Evolutionary conservation across 331 rosid genomes (phyloP).

Genomic region (Saraca asoca): DNA sequence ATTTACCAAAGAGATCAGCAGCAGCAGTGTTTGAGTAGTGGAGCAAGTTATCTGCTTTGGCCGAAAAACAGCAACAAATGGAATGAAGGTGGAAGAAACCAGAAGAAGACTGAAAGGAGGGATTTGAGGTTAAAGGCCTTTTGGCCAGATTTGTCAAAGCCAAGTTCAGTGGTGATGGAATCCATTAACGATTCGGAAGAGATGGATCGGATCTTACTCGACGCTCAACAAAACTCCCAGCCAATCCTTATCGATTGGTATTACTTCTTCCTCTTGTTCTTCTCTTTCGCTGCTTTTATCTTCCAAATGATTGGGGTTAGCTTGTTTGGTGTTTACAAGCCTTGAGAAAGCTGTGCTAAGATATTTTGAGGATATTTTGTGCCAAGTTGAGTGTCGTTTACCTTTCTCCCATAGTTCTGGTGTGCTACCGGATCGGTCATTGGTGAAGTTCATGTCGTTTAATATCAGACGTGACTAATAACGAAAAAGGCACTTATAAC

Average conservation of each 20-base stretch:
- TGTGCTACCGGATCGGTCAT: not conserved
- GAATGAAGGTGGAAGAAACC: conserved; percentile 35
- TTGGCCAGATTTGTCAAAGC: conserved; percentile 67
- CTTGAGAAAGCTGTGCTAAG: not conserved
- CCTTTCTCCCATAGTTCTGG: not conserved
- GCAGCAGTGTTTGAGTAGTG: conserved; percentile 28
- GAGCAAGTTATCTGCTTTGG: conserved; percentile 27
- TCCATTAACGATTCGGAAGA: conserved; percentile 62
- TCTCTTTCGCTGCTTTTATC: not conserved
- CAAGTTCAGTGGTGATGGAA: conserved; percentile 58
- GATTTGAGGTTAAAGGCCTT: conserved; percentile 54
- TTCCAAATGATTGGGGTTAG: not conserved
- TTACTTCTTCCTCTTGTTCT: not conserved
- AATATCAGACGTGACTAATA: too few relatives aligned
- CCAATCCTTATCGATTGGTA: conserved; percentile 84
- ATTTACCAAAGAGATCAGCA: conserved; percentile 47
- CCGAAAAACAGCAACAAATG: conserved; percentile 39
- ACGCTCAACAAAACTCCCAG: conserved; percentile 55
- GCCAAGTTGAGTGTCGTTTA: not conserved
- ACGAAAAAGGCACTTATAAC: too few relatives aligned
- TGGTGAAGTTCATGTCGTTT: conserved; percentile 14
- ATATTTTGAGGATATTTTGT: conserved; percentile 10
- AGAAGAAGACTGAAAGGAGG: conserved; percentile 34
- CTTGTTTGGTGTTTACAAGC: too few relatives aligned
- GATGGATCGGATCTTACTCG: conserved; percentile 68